Base-by-base conservation (phyloP, 371 early-diverging fungal species). In the Mortierella sp. region DNA sequence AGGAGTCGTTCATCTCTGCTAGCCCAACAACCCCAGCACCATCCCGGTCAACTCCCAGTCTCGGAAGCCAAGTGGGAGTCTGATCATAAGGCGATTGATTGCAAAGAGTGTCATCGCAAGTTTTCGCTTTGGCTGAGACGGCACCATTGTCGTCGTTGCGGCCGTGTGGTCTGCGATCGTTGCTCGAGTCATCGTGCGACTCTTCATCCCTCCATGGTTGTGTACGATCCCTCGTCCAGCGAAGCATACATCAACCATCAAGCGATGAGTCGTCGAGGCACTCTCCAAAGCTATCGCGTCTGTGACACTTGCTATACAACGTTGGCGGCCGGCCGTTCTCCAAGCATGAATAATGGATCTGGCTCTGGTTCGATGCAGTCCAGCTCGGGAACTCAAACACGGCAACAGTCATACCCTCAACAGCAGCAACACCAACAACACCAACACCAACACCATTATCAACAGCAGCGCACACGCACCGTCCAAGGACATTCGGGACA, bases 121-220 rank as follows among this genome's bases (percentile, higher is more conserved):
- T 96, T 96, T 75, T 93, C 90, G 40, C 88, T 92, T 73, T 92
- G 67, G 87, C 78, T 95, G 4, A 88, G 97, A 53, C 91, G 95
- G 57, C 97, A 96, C 80, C 96, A 96, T 79, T 96, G 96, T 78
- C 92, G 95, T 77, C 94, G 96, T n/a, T 97, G 97, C 91, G 96
- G 97, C 26, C 87, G 92, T 11, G 91, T 96, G 71, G 94, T 95
- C 34, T 97, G 97, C 81, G 95, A 95, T 82, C 83, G 87, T 9
- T 96, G 95, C 78, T 94, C 95, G 0, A 87, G 89, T 26, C 88
- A 89, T 3, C 90, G 94, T 24, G 88, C 92, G 8, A 89, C 89
- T 69, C 75, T 95, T 5, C 72, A 84, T 13, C 86, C 91, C 0
- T 83, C 89, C 13, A 89, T 90, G 81, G 91, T 93, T 34, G 79